Evolutionary conservation across 1,284 basidiomycete genomes (phyloP).

Genomic region (Sutorius eximius): DNA sequence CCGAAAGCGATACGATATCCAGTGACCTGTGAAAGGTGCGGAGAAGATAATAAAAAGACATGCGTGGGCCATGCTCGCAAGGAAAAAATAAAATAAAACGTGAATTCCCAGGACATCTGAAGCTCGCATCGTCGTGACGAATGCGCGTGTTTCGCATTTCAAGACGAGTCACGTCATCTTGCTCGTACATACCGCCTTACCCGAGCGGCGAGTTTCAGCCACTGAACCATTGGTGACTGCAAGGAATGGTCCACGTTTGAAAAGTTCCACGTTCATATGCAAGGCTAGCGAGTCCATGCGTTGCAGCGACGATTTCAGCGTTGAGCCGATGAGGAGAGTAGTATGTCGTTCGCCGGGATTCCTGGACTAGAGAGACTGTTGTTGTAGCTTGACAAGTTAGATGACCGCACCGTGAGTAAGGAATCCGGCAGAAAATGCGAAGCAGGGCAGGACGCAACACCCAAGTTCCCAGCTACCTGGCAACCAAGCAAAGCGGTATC

Average conservation of each 20-base stretch:
- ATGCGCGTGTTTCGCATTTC: slow-evolving; percentile 16
- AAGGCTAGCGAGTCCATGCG: background rate
- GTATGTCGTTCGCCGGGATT: background rate
- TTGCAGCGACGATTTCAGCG: background rate
- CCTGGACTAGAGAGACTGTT: background rate
- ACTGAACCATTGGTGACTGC: too few relatives aligned
- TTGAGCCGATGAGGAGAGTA: background rate
- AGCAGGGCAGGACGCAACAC: background rate
- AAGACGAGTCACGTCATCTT: background rate
- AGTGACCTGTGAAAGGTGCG: background rate
- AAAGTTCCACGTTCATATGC: background rate
- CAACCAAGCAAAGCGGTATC: background rate
- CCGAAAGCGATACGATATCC: background rate
- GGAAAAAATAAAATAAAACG: background rate
- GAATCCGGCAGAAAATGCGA: background rate
- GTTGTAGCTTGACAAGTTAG: background rate
- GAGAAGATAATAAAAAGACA: slow-evolving; percentile 3
- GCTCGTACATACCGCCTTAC: background rate
- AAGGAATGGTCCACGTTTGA: background rate
- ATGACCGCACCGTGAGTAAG: background rate
- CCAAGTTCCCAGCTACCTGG: background rate
- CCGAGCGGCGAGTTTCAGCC: slow-evolving; percentile 4
- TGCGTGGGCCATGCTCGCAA: slow-evolving; percentile 8
- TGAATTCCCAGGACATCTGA: background rate
- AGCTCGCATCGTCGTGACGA: background rate